Evolutionary conservation across 768 basidiomycete species (phyloP).

Genomic region (Suillus plorans): DNA sequence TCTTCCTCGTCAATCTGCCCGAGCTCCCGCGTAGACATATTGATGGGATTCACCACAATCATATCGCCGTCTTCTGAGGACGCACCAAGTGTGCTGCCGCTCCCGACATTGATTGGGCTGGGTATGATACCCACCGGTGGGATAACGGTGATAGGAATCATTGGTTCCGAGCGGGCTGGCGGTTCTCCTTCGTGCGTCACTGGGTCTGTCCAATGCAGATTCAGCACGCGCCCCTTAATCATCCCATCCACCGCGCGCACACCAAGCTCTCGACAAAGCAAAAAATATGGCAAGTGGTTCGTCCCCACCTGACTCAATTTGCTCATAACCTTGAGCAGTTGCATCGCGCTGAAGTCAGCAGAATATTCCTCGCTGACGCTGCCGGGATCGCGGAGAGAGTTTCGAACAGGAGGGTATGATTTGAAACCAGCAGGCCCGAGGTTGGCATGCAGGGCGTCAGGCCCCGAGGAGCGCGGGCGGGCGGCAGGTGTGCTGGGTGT

Average conservation of each 20-base stretch:
- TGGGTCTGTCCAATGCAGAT: constrained; percentile 75
- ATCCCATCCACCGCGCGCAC: constrained; percentile 83
- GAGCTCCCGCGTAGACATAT: constrained; percentile 41
- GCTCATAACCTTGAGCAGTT: constrained; percentile 80
- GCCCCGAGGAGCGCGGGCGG: constrained; percentile 34
- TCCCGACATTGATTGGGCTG: constrained; percentile 8
- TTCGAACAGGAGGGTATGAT: constrained; percentile 47
- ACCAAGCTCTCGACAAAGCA: constrained; percentile 81
- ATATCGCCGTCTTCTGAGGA: constrained; percentile 49
- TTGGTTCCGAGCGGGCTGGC: constrained; percentile 25
- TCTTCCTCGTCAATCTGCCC: constrained; percentile 50
- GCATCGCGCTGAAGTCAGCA: constrained; percentile 74
- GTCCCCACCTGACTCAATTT: constrained; percentile 66
- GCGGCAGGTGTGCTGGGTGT: constrained; percentile 32
- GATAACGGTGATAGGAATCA: constrained; percentile 26
- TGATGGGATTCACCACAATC: constrained; percentile 39
- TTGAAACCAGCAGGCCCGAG: constrained; percentile 65
- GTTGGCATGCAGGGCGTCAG: constrained; percentile 55
- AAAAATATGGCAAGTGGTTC: constrained; percentile 73
- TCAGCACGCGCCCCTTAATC: constrained; percentile 74
- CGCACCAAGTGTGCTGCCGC: constrained; percentile 42
- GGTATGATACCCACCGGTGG: constrained; percentile 30
- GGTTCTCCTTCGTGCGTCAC: constrained; percentile 53
- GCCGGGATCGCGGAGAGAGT: constrained; percentile 14
- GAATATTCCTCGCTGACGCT: constrained; percentile 45